These are phyloP conservation scores for Claviceps sp. DNA, from an alignment of 2,329 filamentous ascomycete genomes.

Conservation along the genomic window DNA sequence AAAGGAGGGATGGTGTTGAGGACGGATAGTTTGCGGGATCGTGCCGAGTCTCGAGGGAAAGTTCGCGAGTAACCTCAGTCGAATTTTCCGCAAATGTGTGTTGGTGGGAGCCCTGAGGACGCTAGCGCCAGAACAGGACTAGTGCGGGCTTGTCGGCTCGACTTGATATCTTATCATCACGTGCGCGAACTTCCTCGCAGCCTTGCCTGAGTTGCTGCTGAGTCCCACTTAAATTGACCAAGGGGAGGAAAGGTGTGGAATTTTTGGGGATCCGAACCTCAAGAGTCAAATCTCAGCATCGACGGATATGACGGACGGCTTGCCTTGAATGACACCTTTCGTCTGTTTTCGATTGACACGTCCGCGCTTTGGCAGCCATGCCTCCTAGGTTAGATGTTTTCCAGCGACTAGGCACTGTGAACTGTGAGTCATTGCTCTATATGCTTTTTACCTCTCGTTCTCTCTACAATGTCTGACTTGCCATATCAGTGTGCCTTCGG, in stretches of 20 bases:
- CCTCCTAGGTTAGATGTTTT: slow-evolving; percentile 51
- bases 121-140: slow-evolving; percentile 14
- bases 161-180: slow-evolving; percentile 12
- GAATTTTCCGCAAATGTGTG: slow-evolving; percentile 28
- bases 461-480: background rate
- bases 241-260: slow-evolving; percentile 11
- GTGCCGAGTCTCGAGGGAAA: slow-evolving; percentile 22
- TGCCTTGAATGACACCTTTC: background rate
- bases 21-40: slow-evolving; percentile 10
- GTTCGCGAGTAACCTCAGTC: slow-evolving; percentile 24
- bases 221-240: background rate
- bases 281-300: no score
- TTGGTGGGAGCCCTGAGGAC: slow-evolving; percentile 21
- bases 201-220: background rate
- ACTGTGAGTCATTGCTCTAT: slow-evolving; percentile 33
- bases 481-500: slow-evolving; percentile 44
- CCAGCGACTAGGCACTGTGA: slow-evolving; percentile 45
- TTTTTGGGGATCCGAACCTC: slow-evolving; percentile 17
- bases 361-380: slow-evolving; percentile 33
- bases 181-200: slow-evolving; percentile 15
- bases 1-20: slow-evolving; percentile 14
- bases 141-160: slow-evolving; percentile 7
- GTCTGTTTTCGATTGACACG: background rate
- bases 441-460: background rate
- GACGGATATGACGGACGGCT: background rate